Base-by-base conservation (phyloP, 345 rosid genomes). In the Gossypium longicalyx region DNA sequence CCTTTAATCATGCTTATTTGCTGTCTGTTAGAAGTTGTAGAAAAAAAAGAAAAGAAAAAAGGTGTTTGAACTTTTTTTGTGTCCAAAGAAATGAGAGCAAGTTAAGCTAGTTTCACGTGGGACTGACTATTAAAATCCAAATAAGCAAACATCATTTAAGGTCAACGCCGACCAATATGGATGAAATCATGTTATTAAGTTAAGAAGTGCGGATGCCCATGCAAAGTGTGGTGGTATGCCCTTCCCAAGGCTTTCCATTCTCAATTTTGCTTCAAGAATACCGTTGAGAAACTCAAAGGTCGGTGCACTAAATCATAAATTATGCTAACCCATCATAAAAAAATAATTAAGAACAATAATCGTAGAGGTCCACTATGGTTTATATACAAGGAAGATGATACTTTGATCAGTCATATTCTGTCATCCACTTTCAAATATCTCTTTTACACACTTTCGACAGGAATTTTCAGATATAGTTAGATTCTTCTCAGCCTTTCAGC, bases 281-380 rank as follows among this genome's bases (percentile, higher is more conserved):
- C 60, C 61, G 60, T 70, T 70, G 47, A 52, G 59, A 49, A 48
- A 20, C 54, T 49, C 9, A 2, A 17, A 49, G 38, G 73, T 29
- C 73, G 60, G 73, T 70, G 60, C 60, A 70, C 29, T 27, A 52
- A 70, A 51, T 27, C 45, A 70, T 70, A 17, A 22, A 10, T 45
- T 45, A 45, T 67, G 12, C 56, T 47, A 12, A 22, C 34, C 56
- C 56, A 47, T 67, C 53, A 45, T 7, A 16, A 25, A 13, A 47
- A 65, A 43, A 44, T n/a, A 4, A 34, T 29, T 27, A 17, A 48
- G 7, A n/a, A 38, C 12, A 47, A 13, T 48, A 27, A 51, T 16
- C 44, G 34, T 49, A 25, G 9, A 49, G 25, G 25, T 25, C 23
- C 59, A 51, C 57, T 12, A 27, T 51, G 16, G 44, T 29, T 4